Evolutionary conservation across 1,284 basidiomycete genomes (phyloP).

Genomic region (Microbotryum silenes-acaulis): DNA sequence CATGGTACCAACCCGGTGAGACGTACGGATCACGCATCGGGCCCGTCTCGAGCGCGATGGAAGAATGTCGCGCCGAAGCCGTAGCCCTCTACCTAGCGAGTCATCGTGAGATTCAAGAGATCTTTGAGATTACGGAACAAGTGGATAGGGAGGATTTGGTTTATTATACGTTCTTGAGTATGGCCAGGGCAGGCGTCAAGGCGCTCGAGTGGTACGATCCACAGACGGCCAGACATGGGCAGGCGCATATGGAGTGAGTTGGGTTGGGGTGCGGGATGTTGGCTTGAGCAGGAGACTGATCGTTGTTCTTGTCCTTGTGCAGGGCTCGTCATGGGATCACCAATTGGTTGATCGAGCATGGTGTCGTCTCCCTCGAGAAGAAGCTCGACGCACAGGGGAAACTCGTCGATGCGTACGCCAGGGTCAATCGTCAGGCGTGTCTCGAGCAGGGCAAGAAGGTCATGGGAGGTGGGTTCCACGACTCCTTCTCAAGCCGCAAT

Average conservation of each 20-base stretch:
- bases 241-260: slow-evolving; percentile 64
- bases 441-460: slow-evolving; percentile 56
- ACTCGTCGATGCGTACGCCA: slow-evolving; percentile 61
- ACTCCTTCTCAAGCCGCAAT: too few species aligned
- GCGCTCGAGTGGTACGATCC: slow-evolving; percentile 78
- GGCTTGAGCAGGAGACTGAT: too few species aligned
- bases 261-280: neutral
- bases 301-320: too few species aligned
- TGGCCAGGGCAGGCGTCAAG: slow-evolving; percentile 67
- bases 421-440: slow-evolving; percentile 60
- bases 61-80: slow-evolving; percentile 77
- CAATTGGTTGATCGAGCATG: slow-evolving; percentile 61
- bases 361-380: slow-evolving; percentile 61
- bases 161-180: slow-evolving; percentile 64
- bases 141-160: slow-evolving; percentile 67
- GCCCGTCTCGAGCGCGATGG: slow-evolving; percentile 75
- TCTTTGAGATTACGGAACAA: slow-evolving; percentile 66
- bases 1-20: slow-evolving; percentile 67
- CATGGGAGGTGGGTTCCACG: slow-evolving; percentile 44
- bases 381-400: slow-evolving; percentile 46
- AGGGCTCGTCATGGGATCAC: slow-evolving; percentile 62
- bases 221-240: slow-evolving; percentile 67
- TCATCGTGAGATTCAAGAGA: slow-evolving; percentile 61
- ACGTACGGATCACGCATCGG: slow-evolving; percentile 59
- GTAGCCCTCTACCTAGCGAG: slow-evolving; percentile 66